A percentile compares a stretch with the other conserved stretches of the same genome.
phyloP scores from a whole-genome alignment of 2,329 filamentous ascomycete species.

The Ophiostoma ulmi region DNA sequence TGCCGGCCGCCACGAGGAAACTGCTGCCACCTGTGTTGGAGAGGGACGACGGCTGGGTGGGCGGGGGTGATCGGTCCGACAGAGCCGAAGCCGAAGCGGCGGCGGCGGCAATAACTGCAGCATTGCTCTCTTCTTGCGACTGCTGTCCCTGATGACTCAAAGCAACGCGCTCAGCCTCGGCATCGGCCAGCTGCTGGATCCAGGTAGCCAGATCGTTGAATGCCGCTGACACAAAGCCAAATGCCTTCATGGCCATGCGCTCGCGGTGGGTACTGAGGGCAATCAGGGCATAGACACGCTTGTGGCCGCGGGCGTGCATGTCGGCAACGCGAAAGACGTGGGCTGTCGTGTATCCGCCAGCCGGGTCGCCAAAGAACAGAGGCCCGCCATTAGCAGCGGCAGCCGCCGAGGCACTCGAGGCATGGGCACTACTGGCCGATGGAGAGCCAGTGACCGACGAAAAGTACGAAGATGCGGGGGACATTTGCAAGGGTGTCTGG shows the following conservation, averaged over 20 bases:
- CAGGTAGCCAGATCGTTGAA: conserved; percentile 61
- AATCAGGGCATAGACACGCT: conserved; percentile 64
- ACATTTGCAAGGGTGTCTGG: conserved; percentile 30
- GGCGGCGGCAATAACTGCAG: neutral
- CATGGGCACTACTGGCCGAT: conserved; percentile 44
- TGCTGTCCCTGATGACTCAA: neutral
- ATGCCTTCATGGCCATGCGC: conserved; percentile 60
- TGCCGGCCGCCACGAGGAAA: conserved; percentile 50
- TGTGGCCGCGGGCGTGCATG: conserved; percentile 61
- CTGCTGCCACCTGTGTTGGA: conserved; percentile 42
- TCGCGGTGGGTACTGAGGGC: conserved; percentile 62
- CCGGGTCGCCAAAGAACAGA: conserved; percentile 63
- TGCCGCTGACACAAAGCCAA: conserved; percentile 55
- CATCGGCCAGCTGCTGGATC: conserved; percentile 61
- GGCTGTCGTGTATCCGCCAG: conserved; percentile 62
- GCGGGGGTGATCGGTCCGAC: conserved; percentile 29
- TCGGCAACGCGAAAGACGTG: conserved; percentile 67
- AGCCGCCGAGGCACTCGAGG: conserved; percentile 48
- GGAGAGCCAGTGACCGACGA: conserved; percentile 34
- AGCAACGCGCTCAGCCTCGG: conserved; percentile 50
- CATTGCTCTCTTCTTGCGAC: neutral
- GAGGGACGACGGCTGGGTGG: conserved; percentile 29
- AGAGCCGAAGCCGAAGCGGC: conserved; percentile 28
- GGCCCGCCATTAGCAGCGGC: conserved; percentile 53
- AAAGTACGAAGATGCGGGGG: conserved; percentile 12